These are phyloP conservation scores for Cymbopogon flexuosus DNA, from an alignment of 202 grass and related monocot species.

Conservation along the genomic window DNA sequence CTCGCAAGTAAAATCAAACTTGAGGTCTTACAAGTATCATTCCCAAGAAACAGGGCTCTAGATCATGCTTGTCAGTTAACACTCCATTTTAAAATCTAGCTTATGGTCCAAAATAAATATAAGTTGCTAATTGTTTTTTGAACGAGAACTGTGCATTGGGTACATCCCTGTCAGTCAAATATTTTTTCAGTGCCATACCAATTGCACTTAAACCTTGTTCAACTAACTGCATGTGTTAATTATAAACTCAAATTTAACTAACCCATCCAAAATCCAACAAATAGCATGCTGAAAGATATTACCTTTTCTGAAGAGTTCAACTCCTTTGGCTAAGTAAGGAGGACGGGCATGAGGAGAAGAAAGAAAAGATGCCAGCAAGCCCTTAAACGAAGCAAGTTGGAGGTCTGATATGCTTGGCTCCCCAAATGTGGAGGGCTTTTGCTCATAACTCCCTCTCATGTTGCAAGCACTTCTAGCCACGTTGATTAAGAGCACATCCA, in stretches of 20 bases:
- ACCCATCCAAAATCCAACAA: not conserved
- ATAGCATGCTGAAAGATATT: constrained; percentile 23
- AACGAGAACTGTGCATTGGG: not conserved
- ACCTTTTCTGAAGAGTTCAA: constrained; percentile 79
- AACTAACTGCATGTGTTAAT: constrained; percentile 1
- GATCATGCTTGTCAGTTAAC: too few relatives aligned
- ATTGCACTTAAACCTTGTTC: not conserved
- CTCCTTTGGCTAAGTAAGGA: constrained; percentile 65
- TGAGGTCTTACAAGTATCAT: too few relatives aligned
- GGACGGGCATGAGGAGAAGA: constrained; percentile 54
- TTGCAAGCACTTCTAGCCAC: constrained; percentile 56
- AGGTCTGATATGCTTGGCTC: constrained; percentile 49
- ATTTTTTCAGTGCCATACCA: not conserved
- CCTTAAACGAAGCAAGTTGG: constrained; percentile 61
- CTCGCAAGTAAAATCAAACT: too few relatives aligned
- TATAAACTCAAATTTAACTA: constrained; percentile 6
- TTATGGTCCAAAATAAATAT: not conserved
- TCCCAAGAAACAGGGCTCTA: too few relatives aligned
- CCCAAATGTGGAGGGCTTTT: constrained; percentile 26
- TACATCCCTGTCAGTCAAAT: not conserved
- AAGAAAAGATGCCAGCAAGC: constrained; percentile 76
- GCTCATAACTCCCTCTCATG: constrained; percentile 27
- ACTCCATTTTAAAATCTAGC: too few relatives aligned
- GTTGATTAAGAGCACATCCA: constrained; percentile 66
- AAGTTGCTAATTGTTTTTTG: not conserved